Evolutionary conservation across 441 rosid species (phyloP), one percentile per base, ranked within the genome.

Genomic region (Gossypium aridum): DNA sequence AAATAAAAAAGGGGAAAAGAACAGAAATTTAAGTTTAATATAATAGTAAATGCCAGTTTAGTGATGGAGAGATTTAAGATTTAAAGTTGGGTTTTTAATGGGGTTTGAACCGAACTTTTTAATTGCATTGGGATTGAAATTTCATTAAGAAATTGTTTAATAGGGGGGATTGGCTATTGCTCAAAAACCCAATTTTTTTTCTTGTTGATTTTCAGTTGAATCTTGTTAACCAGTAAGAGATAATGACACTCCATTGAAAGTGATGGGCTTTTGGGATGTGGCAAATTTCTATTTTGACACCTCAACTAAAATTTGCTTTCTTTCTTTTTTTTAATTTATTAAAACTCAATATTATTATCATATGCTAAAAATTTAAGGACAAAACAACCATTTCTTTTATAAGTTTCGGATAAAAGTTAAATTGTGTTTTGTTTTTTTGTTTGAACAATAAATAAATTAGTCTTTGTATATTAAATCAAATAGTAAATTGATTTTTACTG

Each of bases 1-100:
- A 31, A 31, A 5, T 31, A 47, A 34, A 64, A 1, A 14, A 0
- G 0, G 3, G 20, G 2, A 31, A 17, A 31, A 54, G 71, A 60
- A 25, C 13, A 13, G 39, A 12, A 26, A 26, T 16, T 51, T 79
- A 68, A 64, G 47, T 71, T 20, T 49, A n/a, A 17, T 61, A 13
- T 37, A 31, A 31, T 2, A 37, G 62, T 14, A 43, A 64, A 51
- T 49, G 53, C 17, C 71, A 53, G 55, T 71, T 68, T 64, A 53
- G 39, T 25, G 39, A 31, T 51, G 55, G 49, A 49, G 70, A 65
- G 23, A 31, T 4, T 31, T 54, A 16, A 7, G 59, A 82, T 78
- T 73, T 64, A 23, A 60, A 25, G 64, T 14, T 16, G 37, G 31
- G 14, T 56, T 71, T 79, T 76, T 56, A 71, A 37, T 47, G 55